Conservation (phyloP, 2,329 filamentous ascomycete genomes). For the Juglanconis sp. region DNA sequence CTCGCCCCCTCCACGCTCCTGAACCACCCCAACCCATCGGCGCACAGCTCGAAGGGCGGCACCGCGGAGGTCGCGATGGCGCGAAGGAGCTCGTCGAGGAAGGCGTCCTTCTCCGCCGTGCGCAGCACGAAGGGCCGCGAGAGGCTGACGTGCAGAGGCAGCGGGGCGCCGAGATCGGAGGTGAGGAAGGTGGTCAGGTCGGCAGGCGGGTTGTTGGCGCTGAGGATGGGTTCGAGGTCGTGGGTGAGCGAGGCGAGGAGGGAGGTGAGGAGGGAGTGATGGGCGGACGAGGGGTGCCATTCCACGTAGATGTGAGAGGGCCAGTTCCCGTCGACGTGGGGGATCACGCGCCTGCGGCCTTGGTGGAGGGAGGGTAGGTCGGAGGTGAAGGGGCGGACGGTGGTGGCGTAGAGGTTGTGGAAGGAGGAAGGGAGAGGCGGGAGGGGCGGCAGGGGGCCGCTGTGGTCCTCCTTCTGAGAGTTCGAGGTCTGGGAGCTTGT, state of each 20-base stretch:
- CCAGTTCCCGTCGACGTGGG: constrained; percentile 88
- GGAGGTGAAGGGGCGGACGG: constrained; percentile 68
- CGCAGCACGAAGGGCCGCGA: constrained; percentile 75
- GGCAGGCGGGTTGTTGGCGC: constrained; percentile 5
- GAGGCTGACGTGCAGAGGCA: constrained; percentile 87
- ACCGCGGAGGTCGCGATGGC: constrained; percentile 32
- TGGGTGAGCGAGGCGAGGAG: constrained; percentile 38
- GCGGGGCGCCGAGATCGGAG: constrained; percentile 72
- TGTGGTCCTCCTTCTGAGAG: background rate
- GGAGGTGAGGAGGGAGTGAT: constrained; percentile 44
- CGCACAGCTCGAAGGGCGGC: constrained; percentile 28
- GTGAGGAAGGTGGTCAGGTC: constrained; percentile 66
- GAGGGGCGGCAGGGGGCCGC: constrained; percentile 33
- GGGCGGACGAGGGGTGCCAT: constrained; percentile 59
- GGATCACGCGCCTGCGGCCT: constrained; percentile 75
- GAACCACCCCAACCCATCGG: constrained; percentile 44
- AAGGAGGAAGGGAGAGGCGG: constrained; percentile 79
- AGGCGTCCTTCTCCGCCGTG: constrained; percentile 68
- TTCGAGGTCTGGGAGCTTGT: background rate
- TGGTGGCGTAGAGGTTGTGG: constrained; percentile 85
- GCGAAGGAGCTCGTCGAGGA: constrained; percentile 54
- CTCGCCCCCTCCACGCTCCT: constrained; percentile 59
- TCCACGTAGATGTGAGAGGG: constrained; percentile 89
- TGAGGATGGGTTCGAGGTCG: constrained; percentile 25
- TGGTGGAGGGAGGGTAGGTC: constrained; percentile 85